Evolutionary conservation across 352 stramenopile genomes (phyloP).

Genomic region (Paralagenidium karlingii): DNA sequence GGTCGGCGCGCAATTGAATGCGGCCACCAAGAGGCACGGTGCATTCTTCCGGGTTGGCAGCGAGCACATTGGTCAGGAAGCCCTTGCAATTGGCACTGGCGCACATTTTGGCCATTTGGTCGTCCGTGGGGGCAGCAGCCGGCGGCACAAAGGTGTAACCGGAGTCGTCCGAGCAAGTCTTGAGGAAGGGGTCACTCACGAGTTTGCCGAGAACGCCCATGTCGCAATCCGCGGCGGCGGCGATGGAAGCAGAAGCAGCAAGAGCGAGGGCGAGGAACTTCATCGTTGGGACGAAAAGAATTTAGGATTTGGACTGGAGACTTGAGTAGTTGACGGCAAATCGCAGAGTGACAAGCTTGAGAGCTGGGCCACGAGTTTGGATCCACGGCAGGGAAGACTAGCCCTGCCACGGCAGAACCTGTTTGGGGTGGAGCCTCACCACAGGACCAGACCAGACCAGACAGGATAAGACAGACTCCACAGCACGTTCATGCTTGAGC

Average conservation of each 20-base stretch:
- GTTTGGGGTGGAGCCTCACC: too few relatives aligned
- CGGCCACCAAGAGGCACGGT: slow-evolving; percentile 14
- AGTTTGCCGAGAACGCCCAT: slow-evolving; percentile 10
- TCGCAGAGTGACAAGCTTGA: slow-evolving; percentile 1
- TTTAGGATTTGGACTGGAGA: neutral
- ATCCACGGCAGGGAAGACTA: too few relatives aligned
- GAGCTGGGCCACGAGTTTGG: too few relatives aligned
- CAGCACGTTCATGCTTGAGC: too few relatives aligned
- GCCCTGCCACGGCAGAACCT: too few relatives aligned
- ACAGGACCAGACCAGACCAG: too few relatives aligned
- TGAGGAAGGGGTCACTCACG: slow-evolving; percentile 12
- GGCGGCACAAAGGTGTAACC: slow-evolving; percentile 15
- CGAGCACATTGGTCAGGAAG: slow-evolving; percentile 10
- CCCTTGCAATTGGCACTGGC: slow-evolving; percentile 8
- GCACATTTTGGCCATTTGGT: slow-evolving; percentile 11
- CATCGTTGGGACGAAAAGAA: too few relatives aligned
- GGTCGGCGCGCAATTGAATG: slow-evolving; percentile 12
- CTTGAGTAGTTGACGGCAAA: slow-evolving; percentile 1
- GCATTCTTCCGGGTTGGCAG: slow-evolving; percentile 9
- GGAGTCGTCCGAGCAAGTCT: slow-evolving; percentile 12
- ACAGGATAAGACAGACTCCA: too few relatives aligned
- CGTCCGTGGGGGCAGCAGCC: slow-evolving; percentile 9
- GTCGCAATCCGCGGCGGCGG: slow-evolving; percentile 8
- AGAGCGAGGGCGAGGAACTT: slow-evolving; percentile 10
- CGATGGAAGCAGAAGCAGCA: slow-evolving; percentile 6